These are phyloP conservation scores for Neurospora crassa DNA, from an alignment of 2,329 filamentous ascomycete species.

Conservation along the genomic window DNA sequence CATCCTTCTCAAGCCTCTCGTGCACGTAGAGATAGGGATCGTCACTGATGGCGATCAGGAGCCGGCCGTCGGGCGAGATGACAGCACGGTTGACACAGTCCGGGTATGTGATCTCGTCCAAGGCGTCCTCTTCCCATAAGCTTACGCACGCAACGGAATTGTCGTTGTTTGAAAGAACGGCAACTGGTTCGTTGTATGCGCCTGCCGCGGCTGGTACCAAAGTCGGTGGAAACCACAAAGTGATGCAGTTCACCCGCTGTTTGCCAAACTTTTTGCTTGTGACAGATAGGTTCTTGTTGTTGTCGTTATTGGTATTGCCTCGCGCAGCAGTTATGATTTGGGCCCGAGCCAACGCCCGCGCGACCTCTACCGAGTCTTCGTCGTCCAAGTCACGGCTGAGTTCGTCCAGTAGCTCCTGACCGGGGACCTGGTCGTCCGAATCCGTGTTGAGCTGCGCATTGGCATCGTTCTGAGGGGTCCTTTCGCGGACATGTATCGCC, in stretches of 20 bases:
- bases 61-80: constrained; percentile 79
- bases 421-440: constrained; percentile 18
- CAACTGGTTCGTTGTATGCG: constrained; percentile 47
- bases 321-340: constrained; percentile 10
- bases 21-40: constrained; percentile 82
- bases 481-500: constrained; percentile 55
- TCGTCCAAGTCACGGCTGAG: constrained; percentile 19
- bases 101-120: constrained; percentile 64
- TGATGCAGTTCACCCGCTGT: constrained; percentile 58
- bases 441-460: constrained; percentile 19
- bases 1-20: constrained; percentile 36
- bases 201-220: constrained; percentile 20
- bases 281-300: constrained; percentile 37
- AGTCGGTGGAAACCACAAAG: constrained; percentile 48
- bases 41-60: constrained; percentile 79
- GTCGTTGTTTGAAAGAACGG: constrained; percentile 82
- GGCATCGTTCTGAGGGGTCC: constrained; percentile 11
- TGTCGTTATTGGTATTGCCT: constrained; percentile 7
- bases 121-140: constrained; percentile 51
- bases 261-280: constrained; percentile 45
- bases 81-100: constrained; percentile 88
- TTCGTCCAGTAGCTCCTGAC: constrained; percentile 21
- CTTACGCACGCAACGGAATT: constrained; percentile 78
- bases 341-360: constrained; percentile 25
- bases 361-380: constrained; percentile 18